Conservation (phyloP, 768 basidiomycete species). For the Astraeus odoratus region DNA sequence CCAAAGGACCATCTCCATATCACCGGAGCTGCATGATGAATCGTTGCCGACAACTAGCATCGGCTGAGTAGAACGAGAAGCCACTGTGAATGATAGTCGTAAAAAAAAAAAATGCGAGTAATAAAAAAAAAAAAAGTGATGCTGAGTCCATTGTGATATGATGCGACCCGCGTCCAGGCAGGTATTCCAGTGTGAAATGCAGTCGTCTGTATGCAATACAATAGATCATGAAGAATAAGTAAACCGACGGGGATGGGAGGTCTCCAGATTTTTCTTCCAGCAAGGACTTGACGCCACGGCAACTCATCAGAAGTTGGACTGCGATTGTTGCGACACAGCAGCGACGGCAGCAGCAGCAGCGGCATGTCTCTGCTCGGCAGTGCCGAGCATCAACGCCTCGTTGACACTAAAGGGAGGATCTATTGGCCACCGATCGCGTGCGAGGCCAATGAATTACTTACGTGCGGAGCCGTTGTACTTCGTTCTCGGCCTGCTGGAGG, state of each 20-base stretch:
- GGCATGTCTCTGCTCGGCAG: constrained; percentile 66
- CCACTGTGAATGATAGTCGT: constrained; percentile 25
- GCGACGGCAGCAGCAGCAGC: constrained; percentile 50
- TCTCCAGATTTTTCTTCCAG: constrained; percentile 16
- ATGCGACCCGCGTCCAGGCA: constrained; percentile 59
- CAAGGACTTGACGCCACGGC: constrained; percentile 4
- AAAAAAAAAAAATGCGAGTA: constrained; percentile 33
- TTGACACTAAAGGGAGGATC: constrained; percentile 51
- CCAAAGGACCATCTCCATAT: constrained; percentile 34
- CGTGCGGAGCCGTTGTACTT: constrained; percentile 73
- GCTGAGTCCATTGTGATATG: constrained; percentile 37
- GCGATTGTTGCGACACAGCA: constrained; percentile 39
- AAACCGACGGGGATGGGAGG: constrained; percentile 24
- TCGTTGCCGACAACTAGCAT: constrained; percentile 18
- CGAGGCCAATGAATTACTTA: constrained; percentile 18
- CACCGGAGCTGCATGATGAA: constrained; percentile 11
- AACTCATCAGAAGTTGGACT: constrained; percentile 40
- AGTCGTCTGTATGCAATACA: constrained; percentile 30
- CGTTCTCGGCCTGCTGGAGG: constrained; percentile 71
- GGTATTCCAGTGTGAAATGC: constrained; percentile 36
- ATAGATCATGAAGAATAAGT: constrained; percentile 32
- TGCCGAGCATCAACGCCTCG: constrained; percentile 84
- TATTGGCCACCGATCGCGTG: neutral
- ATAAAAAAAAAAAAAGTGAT: constrained; percentile 32
- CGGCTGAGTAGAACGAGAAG: constrained; percentile 21